Evolutionary conservation across 1,284 basidiomycete genomes (phyloP), one percentile per base, ranked within the genome.

Genomic region (Coriolopsis trogii): DNA sequence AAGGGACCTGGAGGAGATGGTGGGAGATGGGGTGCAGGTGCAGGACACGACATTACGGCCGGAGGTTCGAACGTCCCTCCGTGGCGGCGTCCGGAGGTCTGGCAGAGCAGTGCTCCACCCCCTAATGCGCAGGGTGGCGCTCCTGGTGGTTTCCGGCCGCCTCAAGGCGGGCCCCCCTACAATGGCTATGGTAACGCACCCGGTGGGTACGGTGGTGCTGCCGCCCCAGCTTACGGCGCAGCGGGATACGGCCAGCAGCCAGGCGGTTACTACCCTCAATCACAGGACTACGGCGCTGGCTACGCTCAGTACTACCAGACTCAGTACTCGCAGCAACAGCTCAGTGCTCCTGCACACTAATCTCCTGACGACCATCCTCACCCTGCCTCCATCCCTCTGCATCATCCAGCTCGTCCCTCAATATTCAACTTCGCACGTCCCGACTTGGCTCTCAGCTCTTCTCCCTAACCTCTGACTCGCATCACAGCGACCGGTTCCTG

Each of bases 21-120:
- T 31, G 73, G 71, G 49, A 82, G 80, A 59, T 90, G 87, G 87
- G 76, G 79, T 37, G 82, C 79, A 51, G 77, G 82, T 21, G 79
- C 78, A 60, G 84, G 83, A 40, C 83, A 86, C 55, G 87, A 90
- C 62, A 87, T 91, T 59, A 87, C 87, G 18, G 85, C 82, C 50
- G 88, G 87, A 53, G 88, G 89, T 55, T 84, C 86, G 45, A 90
- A 88, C 64, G 80, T 92, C 54, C 90, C 90, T 63, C 89, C 90
- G 26, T 93, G 89, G 89, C 88, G 90, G 65, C 86, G 89, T 54
- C 90, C 89, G 9, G 89, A 93, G 71, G 83, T 85, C 53, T 93
- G 89, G 89, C 81, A 84, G 61, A 82, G 83, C 55, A 67, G 63
- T 47, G 78, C 77, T 41, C 59, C 67, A 20, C 23, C 45, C 56